Percentiles rank a stretch among this genome's conserved stretches.
These are phyloP conservation scores for Tetrapisispora fleetii DNA, from an alignment of 805 yeast genomes.

Conservation along the genomic window DNA sequence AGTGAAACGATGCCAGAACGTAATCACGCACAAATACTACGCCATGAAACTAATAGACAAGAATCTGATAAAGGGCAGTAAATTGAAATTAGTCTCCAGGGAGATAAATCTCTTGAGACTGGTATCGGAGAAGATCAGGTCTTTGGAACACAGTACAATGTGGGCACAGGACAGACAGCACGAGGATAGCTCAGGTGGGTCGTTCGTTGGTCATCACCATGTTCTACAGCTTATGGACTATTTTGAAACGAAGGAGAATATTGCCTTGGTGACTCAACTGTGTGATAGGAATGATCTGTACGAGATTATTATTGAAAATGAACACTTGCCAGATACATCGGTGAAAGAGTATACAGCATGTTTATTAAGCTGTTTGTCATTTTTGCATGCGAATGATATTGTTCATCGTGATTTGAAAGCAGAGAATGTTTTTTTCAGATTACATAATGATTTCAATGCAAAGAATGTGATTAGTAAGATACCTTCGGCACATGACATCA, in stretches of 20 bases:
- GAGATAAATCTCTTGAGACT: constrained; percentile 45
- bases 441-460: constrained; percentile 3
- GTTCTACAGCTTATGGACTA: constrained; percentile 57
- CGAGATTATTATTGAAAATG: constrained; percentile 42
- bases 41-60: constrained; percentile 38
- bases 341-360: constrained; percentile 41
- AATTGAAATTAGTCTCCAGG: constrained; percentile 39
- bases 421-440: constrained; percentile 51
- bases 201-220: constrained; percentile 34
- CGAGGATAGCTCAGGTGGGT: not conserved
- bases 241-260: constrained; percentile 53
- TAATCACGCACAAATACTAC: constrained; percentile 32
- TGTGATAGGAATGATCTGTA: constrained; percentile 63
- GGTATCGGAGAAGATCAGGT: constrained; percentile 19
- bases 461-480: constrained; percentile 21
- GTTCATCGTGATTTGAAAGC: constrained; percentile 70
- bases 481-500: constrained; percentile 27
- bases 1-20: constrained; percentile 41
- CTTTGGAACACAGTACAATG: constrained; percentile 22
- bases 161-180: not conserved
- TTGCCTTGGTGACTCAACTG: constrained; percentile 52
- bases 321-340: constrained; percentile 34
- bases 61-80: constrained; percentile 16
- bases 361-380: constrained; percentile 45
- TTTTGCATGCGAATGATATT: constrained; percentile 47